These are phyloP conservation scores for sorghum (Sorghum bicolor) DNA, from an alignment of 176 grass and related monocot species.

Conservation along the genomic window Sorghum_bicolor_NCBIv3 NC_012872.2:61881001-61881500, in stretches of 20 bases:
- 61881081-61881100: constrained; percentile 36
- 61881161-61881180: constrained; percentile 55
- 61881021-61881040: constrained; percentile 8
- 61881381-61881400: constrained; percentile 33
- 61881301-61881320: constrained; percentile 15
- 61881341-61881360: constrained; percentile 19
- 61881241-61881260: neutral
- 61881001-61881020: constrained; percentile 31
- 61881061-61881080: constrained; percentile 38
- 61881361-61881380: constrained; percentile 33
- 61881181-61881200: constrained; percentile 77
- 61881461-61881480: constrained; percentile 89
- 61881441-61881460: constrained; percentile 53
- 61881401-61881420: constrained; percentile 79
- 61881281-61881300: constrained; percentile 8
- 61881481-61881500: constrained; percentile 92
- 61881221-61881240: neutral
- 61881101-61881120: constrained; percentile 56
- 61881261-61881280: neutral
- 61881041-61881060: constrained; percentile 53
- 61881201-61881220: constrained; percentile 26
- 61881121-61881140: constrained; percentile 38
- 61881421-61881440: constrained; percentile 81
- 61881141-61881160: constrained; percentile 50
- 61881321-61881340: neutral